These are phyloP conservation scores for Ogataea dorogensis DNA, from an alignment of 805 yeast species.

Conservation along the genomic window DNA sequence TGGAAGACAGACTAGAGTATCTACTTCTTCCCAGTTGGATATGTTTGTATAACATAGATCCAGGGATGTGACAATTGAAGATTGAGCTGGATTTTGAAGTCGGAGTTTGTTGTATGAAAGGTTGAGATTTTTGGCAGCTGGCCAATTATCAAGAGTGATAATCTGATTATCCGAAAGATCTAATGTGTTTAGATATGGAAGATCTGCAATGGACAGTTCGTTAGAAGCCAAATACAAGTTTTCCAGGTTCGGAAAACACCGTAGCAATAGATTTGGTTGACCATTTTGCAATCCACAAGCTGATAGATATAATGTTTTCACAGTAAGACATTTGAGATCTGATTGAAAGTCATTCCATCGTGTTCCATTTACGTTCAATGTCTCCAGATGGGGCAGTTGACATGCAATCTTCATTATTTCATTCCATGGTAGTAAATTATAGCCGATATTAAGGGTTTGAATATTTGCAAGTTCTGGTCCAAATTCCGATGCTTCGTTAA, in stretches of 20 bases:
- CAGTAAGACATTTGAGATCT: neutral
- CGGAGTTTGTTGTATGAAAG: slow-evolving; percentile 36
- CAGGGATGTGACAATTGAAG: slow-evolving; percentile 29
- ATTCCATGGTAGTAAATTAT: slow-evolving; percentile 50
- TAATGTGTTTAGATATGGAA: slow-evolving; percentile 8
- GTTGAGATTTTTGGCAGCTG: slow-evolving; percentile 28
- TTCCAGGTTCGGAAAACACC: slow-evolving; percentile 19
- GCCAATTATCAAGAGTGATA: slow-evolving; percentile 28
- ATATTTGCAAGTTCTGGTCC: slow-evolving; percentile 24
- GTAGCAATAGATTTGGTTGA: slow-evolving; percentile 1
- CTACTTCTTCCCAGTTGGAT: slow-evolving; percentile 47
- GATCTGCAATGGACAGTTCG: slow-evolving; percentile 5
- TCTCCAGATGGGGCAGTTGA: slow-evolving; percentile 37
- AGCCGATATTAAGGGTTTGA: slow-evolving; percentile 54
- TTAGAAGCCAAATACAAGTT: slow-evolving; percentile 34
- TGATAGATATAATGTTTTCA: slow-evolving; percentile 23
- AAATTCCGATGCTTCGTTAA: slow-evolving; percentile 26
- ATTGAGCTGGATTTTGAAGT: slow-evolving; percentile 19
- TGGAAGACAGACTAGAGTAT: slow-evolving; percentile 43
- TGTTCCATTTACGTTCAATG: slow-evolving; percentile 56
- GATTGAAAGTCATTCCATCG: slow-evolving; percentile 30
- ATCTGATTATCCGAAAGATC: slow-evolving; percentile 41
- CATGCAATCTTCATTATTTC: slow-evolving; percentile 39
- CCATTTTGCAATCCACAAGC: slow-evolving; percentile 11
- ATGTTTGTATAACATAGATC: slow-evolving; percentile 56